These are phyloP conservation scores for Patellaria atrata DNA, from an alignment of 495 filamentous ascomycete genomes.

Conservation along the genomic window DNA sequence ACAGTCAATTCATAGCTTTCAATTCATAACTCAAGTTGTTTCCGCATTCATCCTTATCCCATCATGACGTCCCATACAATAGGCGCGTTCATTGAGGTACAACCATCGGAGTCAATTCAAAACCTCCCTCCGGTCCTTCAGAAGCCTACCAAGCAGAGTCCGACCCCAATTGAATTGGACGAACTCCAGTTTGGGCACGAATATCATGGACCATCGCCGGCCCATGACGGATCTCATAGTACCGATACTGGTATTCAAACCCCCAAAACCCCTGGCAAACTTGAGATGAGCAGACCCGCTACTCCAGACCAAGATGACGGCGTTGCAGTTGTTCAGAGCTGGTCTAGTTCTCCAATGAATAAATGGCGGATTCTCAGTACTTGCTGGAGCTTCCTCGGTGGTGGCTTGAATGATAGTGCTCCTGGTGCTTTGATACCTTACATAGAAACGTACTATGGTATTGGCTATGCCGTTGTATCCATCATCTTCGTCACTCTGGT, in stretches of 20 bases:
- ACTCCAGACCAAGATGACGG: conserved; percentile 28
- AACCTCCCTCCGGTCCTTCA: conserved; percentile 11
- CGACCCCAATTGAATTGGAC: conserved; percentile 12
- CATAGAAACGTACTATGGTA: conserved; percentile 54
- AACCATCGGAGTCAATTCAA: conserved; percentile 3
- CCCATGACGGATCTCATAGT: conserved; percentile 1
- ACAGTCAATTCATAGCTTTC: conserved; percentile 3
- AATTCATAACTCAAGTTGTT: background rate
- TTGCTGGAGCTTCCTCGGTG: conserved; percentile 30
- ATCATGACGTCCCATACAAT: conserved; percentile 10
- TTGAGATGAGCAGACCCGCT: conserved; percentile 39
- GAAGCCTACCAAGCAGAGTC: conserved; percentile 2
- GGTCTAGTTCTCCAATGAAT: conserved; percentile 41
- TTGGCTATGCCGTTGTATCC: conserved; percentile 61
- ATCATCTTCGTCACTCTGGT: conserved; percentile 71
- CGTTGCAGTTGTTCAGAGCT: conserved; percentile 34
- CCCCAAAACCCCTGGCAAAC: conserved; percentile 29
- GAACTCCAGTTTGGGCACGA: conserved; percentile 3
- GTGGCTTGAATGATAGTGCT: conserved; percentile 39
- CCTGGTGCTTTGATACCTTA: conserved; percentile 63
- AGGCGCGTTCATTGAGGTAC: conserved; percentile 14
- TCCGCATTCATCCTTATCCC: background rate
- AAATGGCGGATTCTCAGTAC: conserved; percentile 28
- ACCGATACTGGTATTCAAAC: conserved; percentile 3
- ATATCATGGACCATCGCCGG: conserved; percentile 11